phyloP scores from a whole-genome alignment of 495 filamentous ascomycete species.

The Penicilliopsis zonata region DNA sequence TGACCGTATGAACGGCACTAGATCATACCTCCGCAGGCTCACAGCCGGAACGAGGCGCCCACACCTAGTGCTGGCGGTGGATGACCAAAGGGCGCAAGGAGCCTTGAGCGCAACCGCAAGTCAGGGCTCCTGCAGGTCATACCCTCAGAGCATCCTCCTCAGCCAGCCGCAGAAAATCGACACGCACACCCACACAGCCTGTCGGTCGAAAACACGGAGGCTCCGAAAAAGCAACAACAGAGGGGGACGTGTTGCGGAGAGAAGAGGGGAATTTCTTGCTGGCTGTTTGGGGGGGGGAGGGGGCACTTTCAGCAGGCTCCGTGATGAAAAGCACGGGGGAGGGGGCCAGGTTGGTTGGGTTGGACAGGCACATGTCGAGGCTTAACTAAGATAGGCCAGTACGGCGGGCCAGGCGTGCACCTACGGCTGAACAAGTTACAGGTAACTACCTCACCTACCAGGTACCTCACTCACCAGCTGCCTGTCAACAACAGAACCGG shows the following conservation, averaged over 20 bases:
- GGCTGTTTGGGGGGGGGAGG: not conserved
- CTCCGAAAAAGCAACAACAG: not conserved
- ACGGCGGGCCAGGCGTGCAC: slow-evolving; percentile 11
- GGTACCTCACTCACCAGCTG: no score
- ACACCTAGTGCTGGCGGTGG: slow-evolving; percentile 12
- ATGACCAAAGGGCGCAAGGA: slow-evolving; percentile 27
- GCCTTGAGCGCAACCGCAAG: slow-evolving; percentile 36
- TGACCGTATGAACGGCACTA: no score
- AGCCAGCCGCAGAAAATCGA: not conserved
- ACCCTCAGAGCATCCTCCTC: slow-evolving; percentile 33
- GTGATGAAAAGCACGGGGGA: slow-evolving; percentile 11
- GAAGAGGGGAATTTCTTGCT: slow-evolving; percentile 1
- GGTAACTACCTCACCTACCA: no score
- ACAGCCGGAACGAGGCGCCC: slow-evolving; percentile 10
- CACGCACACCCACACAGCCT: slow-evolving; percentile 1
- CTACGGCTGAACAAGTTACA: no score
- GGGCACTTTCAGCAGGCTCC: not conserved
- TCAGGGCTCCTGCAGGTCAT: slow-evolving; percentile 34
- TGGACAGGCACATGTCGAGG: slow-evolving; percentile 17
- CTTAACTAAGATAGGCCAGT: slow-evolving; percentile 11
- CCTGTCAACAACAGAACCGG: no score
- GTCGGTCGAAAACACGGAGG: slow-evolving; percentile 4
- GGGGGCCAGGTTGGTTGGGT: slow-evolving; percentile 8
- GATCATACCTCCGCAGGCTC: no score
- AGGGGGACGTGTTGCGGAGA: slow-evolving; percentile 1